These are phyloP conservation scores for Cercospora zeae-maydis DNA, from an alignment of 2,329 filamentous ascomycete species.

Conservation along the genomic window DNA sequence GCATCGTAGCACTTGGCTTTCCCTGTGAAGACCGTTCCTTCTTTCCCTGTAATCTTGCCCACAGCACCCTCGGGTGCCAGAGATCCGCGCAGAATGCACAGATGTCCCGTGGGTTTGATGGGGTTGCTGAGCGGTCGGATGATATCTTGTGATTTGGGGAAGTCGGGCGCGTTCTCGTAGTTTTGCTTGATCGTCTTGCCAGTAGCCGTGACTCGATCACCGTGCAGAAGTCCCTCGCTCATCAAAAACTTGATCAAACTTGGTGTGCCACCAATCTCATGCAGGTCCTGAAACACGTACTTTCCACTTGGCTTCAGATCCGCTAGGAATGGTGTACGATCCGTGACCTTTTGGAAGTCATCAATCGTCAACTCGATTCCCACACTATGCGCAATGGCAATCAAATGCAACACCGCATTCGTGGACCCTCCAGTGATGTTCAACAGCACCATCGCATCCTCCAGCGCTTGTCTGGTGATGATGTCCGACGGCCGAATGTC, in stretches of 20 bases:
- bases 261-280: constrained; percentile 50
- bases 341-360: constrained; percentile 51
- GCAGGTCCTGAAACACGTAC: constrained; percentile 59
- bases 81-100: constrained; percentile 68
- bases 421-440: constrained; percentile 51
- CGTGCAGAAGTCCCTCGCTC: constrained; percentile 49
- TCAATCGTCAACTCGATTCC: constrained; percentile 51
- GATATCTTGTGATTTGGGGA: constrained; percentile 67
- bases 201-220: constrained; percentile 49
- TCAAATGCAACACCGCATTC: constrained; percentile 51
- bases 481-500: constrained; percentile 51
- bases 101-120: constrained; percentile 68
- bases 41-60: constrained; percentile 74
- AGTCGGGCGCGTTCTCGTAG: constrained; percentile 55
- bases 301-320: constrained; percentile 53
- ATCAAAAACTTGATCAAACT: constrained; percentile 50
- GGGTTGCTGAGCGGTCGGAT: constrained; percentile 66
- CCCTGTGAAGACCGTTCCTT: constrained; percentile 64
- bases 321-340: constrained; percentile 50
- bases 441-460: constrained; percentile 52
- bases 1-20: constrained; percentile 68
- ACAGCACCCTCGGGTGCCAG: constrained; percentile 68
- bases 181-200: constrained; percentile 51
- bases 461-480: constrained; percentile 48
- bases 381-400: constrained; percentile 51